These are phyloP conservation scores for Alternaria gansuensis DNA, from an alignment of 2,329 filamentous ascomycete genomes.

Conservation along the genomic window DNA sequence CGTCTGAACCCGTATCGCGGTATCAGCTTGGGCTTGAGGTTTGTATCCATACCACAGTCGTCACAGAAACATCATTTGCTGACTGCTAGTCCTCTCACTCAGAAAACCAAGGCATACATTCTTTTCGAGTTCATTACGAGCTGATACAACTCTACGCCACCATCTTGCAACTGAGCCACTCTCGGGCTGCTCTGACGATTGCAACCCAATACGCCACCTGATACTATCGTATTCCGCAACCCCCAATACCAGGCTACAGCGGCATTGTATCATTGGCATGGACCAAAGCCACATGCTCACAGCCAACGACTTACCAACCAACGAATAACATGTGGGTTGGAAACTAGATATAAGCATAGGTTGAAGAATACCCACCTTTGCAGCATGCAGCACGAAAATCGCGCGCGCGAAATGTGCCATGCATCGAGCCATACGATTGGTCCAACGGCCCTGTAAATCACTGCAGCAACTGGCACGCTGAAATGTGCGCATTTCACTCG, in stretches of 20 bases:
- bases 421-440: not conserved
- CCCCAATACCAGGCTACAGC: not conserved
- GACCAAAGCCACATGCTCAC: not conserved
- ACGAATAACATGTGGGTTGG: too few species aligned
- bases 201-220: not conserved
- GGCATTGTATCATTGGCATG: not conserved
- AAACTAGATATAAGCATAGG: not conserved
- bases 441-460: not conserved
- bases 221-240: not conserved
- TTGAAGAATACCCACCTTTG: not conserved
- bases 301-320: not conserved
- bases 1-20: not conserved
- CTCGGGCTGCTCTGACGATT: not conserved
- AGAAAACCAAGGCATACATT: not conserved
- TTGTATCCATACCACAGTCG: not conserved
- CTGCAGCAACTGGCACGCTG: not conserved
- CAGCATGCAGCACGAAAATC: not conserved
- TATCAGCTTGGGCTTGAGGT: not conserved
- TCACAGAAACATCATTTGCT: not conserved
- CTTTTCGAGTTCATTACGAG: not conserved
- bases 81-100: not conserved
- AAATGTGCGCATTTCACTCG: not conserved
- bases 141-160: not conserved
- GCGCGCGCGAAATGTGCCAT: not conserved
- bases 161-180: not conserved